Base-by-base conservation (phyloP, 257 asterid species). In the Nicotiana otophora region DNA sequence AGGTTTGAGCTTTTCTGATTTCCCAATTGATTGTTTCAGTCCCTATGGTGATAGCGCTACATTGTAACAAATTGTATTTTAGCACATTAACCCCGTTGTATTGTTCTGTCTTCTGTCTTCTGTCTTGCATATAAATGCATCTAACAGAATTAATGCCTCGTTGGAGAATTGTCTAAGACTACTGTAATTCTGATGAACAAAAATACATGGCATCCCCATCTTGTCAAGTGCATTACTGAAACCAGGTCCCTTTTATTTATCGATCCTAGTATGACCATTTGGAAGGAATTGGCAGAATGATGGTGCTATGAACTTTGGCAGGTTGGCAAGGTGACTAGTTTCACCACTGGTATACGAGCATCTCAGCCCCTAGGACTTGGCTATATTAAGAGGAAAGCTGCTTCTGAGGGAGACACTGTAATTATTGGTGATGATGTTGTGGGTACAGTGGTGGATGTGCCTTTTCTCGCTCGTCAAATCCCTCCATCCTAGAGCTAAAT, bases 261-360 rank as follows among this genome's bases (percentile, higher is more conserved):
- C 15, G 3, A 12, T 57, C 34, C 66, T 42, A 79, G 34, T 48
- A 53, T 75, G 46, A 7, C 61, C 46, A 48, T 75, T 75, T 75
- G 63, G 16, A 26, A 75, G 58, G 46, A 48, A 75, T 23, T 46
- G 42, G 66, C 57, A 48, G 80, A 54, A 83, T 68, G 66, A 20
- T 78, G 86, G 83, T 46, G 78, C 54, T 65, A 61, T 33, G 16
- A 80, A 51, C 83, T 77, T 66, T 60, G 60, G 88, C 94, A 96
- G 99, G 96, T 94, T 53, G 99, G 99, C 74, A 94, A 91, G 84
- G 81, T 96, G 84, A 96, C 99, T 2, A 96, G 99, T 89, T 88
- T 81, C 85, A 90, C 98, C 60, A 81, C 85, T 26, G 94, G 97
- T 83, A 87, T 88, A 65, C 80, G 88, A 65, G 83, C 85, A 19